phyloP scores from a whole-genome alignment of 108 stramenopile species.

The Asterionellopsis glacialis region DNA sequence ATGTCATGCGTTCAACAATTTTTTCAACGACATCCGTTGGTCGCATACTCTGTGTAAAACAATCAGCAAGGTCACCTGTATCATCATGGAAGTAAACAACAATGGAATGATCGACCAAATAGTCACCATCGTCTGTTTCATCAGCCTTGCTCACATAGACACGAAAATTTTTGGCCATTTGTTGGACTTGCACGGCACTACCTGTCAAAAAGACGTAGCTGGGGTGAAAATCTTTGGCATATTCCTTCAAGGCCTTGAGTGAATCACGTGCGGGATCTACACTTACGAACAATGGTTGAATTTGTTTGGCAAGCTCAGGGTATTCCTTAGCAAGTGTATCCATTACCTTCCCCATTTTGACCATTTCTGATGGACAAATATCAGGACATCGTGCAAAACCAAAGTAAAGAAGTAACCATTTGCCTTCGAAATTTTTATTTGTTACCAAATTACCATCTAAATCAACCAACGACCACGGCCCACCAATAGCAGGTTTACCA shows the following conservation, averaged over 20 bases:
- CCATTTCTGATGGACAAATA: constrained; percentile 99
- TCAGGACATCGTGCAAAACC: constrained; percentile 99
- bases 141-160: constrained; percentile 95
- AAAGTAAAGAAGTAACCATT: constrained; percentile 96
- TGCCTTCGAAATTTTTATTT: constrained; percentile 76
- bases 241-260: constrained; percentile 85
- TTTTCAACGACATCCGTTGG: constrained; percentile 88
- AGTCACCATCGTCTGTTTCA: constrained; percentile 97
- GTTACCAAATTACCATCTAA: constrained; percentile 84
- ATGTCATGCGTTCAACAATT: constrained; percentile 78
- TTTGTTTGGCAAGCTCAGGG: constrained; percentile 55
- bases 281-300: constrained; percentile 93
- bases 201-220: constrained; percentile 87
- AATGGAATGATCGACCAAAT: constrained; percentile 99
- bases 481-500: constrained; percentile 88
- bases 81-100: constrained; percentile 97
- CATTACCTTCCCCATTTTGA: constrained; percentile 94
- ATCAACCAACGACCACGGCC: constrained; percentile 85
- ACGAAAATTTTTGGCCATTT: constrained; percentile 95
- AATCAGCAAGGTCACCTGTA: constrained; percentile 94
- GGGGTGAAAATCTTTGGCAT: constrained; percentile 95
- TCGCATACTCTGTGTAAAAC: constrained; percentile 96
- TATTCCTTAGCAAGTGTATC: constrained; percentile 79
- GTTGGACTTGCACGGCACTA: constrained; percentile 91
- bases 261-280: constrained; percentile 98